These are phyloP conservation scores for Leucocoprinus birnbaumii DNA, from an alignment of 768 basidiomycete genomes.

Conservation along the genomic window DNA sequence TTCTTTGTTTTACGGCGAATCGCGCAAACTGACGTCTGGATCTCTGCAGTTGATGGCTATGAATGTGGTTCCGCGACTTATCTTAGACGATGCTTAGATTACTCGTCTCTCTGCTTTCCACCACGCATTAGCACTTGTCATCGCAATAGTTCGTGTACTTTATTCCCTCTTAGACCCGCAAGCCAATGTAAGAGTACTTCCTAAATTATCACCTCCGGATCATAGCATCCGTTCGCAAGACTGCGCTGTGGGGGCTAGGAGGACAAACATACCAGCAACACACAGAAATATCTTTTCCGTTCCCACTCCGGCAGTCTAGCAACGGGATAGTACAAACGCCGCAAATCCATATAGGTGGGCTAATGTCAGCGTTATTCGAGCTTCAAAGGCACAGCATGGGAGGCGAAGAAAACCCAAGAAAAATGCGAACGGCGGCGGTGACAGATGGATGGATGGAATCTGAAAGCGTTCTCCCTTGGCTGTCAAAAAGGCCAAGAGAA, in stretches of 20 bases:
- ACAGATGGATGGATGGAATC: neutral
- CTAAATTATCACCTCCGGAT: neutral
- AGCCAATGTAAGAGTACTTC: neutral
- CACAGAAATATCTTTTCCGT: slow-evolving; percentile 1
- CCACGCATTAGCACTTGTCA: neutral
- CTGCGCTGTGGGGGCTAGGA: too few relatives aligned
- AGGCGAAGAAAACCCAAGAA: neutral
- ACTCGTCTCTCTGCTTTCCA: neutral
- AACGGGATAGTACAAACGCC: neutral
- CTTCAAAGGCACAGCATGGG: neutral
- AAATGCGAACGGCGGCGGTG: neutral
- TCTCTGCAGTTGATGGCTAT: slow-evolving; percentile 83
- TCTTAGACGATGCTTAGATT: slow-evolving; percentile 76
- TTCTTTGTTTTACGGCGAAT: slow-evolving; percentile 5
- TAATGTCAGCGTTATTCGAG: neutral
- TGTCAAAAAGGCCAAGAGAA: neutral
- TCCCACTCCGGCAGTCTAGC: slow-evolving; percentile 1
- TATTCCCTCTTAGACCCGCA: neutral
- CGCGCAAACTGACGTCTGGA: neutral
- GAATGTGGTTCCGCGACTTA: slow-evolving; percentile 90
- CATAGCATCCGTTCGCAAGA: neutral
- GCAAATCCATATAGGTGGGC: slow-evolving; percentile 3
- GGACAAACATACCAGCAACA: neutral
- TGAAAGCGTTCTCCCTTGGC: neutral
- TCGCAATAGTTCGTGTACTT: neutral